A percentile compares a stretch with the other conserved stretches of the same genome.
These are phyloP conservation scores for Trichomonas vaginalis DNA, from an alignment of 208 protist genomes.

Conservation along the genomic window DNA sequence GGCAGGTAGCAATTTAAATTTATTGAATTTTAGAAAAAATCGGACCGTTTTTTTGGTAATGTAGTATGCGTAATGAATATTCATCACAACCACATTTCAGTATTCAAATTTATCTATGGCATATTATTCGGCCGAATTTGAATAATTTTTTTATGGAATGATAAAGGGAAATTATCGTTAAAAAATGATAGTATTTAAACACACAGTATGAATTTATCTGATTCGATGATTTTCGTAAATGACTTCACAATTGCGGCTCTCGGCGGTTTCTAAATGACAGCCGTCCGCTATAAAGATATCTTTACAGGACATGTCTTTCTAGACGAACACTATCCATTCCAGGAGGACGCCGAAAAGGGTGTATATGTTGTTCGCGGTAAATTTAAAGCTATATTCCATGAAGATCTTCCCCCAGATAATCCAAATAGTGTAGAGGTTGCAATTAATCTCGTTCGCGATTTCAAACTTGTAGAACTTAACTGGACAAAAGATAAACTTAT, in stretches of 20 bases:
- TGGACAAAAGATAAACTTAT: constrained; percentile 18
- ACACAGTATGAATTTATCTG: no score
- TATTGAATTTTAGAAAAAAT: no score
- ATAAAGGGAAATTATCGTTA: no score
- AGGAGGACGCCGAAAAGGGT: neutral
- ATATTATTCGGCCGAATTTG: no score
- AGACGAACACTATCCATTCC: neutral
- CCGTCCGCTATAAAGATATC: constrained; percentile 2
- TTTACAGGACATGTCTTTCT: neutral
- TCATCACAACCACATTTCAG: no score
- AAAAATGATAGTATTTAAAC: no score
- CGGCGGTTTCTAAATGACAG: neutral
- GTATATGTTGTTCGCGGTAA: neutral
- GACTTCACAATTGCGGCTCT: neutral
- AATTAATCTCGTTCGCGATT: constrained; percentile 13
- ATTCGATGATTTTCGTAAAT: neutral
- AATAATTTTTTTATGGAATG: no score
- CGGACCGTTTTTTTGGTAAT: no score
- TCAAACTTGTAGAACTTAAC: constrained; percentile 2
- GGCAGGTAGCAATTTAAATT: no score
- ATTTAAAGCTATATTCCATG: constrained; percentile 8
- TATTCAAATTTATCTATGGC: no score
- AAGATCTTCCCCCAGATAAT: constrained; percentile 17
- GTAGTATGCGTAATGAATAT: no score
- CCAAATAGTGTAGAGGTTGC: neutral